Evolutionary conservation across 352 stramenopile genomes (phyloP), one percentile per base, ranked within the genome.

Genomic region (Detonula confervacea): DNA sequence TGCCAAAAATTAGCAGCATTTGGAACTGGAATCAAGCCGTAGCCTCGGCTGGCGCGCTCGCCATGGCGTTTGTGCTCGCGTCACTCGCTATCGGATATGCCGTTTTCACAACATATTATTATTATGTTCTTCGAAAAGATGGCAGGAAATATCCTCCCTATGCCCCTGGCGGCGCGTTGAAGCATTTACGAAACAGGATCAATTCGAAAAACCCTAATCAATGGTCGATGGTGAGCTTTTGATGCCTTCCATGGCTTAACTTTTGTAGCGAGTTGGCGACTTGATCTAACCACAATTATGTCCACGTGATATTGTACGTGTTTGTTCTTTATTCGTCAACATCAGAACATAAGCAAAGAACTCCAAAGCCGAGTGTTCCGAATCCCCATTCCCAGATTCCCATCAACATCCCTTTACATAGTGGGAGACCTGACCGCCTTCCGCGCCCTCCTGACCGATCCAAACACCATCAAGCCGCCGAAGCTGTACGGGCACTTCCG

Each of bases 381-480:
- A 42, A 11, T 69, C 16, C 42, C 60, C 0, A 4, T 69, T 12
- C 60, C 47, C 14, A 25, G n/a, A n/a, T 14, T 1, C 12, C 18
- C 18, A 16, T 18, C 1, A 29, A 49, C 8, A 54, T 33, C 22
- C 6, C 2, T 64, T 5, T 46, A n/a, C 11, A 16, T 35, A 5
- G 22, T 35, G 4, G 56, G 60, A 8, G 60, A 69, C 7, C 37
- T 25, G 1, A 46, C 2, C 8, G 5, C n/a, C 1, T 4, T 46
- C 20, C 42, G 60, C 25, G 16, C 42, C 8, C 24, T 69, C 5
- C 60, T 69, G 5, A 69, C 60, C 24, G 60, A 69, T 29, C 8
- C 33, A 20, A 2, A 37, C 8, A 52, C 60, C 5, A 35, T 14
- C 9, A 55, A 56, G 37, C 60, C 60, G 16, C 1, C 24, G 1